A percentile compares a stretch with the other conserved stretches of the same genome.
Conservation (phyloP, 2,329 filamentous ascomycete species). For the Arthrinium phaeospermum region DNA sequence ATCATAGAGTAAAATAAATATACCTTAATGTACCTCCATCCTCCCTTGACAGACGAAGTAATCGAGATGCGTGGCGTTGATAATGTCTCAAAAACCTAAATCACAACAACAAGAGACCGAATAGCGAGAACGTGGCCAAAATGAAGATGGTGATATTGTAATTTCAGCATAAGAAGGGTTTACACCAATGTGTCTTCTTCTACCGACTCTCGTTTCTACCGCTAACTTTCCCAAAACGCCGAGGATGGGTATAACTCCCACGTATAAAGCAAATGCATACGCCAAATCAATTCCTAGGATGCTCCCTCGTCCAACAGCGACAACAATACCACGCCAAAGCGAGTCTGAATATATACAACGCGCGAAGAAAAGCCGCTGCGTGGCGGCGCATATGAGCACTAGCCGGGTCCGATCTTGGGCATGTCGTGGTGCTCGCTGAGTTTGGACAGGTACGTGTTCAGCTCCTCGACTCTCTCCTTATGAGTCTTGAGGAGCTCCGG, state of each 20-base stretch:
- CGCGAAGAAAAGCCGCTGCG: background rate
- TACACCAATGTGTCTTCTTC: background rate
- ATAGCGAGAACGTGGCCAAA: background rate
- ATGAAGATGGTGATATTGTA: background rate
- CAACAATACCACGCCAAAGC: constrained; percentile 15
- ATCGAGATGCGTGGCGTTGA: background rate
- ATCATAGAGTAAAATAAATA: constrained; percentile 12
- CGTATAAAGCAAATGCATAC: background rate
- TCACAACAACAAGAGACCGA: background rate
- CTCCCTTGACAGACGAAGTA: background rate
- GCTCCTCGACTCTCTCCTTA: constrained; percentile 93
- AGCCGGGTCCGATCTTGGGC: constrained; percentile 71
- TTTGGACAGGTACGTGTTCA: constrained; percentile 91
- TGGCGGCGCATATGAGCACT: constrained; percentile 27
- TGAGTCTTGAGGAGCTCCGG: constrained; percentile 93
- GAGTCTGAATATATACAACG: constrained; percentile 11
- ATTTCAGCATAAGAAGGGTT: background rate
- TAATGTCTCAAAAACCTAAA: background rate
- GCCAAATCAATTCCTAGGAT: background rate
- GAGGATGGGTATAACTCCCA: background rate
- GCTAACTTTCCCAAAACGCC: background rate
- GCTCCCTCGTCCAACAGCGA: background rate
- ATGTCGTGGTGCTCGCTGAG: constrained; percentile 98
- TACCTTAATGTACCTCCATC: background rate
- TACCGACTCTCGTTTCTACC: background rate